Percentiles rank a stretch among this genome's conserved stretches.
Evolutionary conservation across 306 rosid genomes (phyloP).

Genomic region (Ziziphus jujuba): DNA sequence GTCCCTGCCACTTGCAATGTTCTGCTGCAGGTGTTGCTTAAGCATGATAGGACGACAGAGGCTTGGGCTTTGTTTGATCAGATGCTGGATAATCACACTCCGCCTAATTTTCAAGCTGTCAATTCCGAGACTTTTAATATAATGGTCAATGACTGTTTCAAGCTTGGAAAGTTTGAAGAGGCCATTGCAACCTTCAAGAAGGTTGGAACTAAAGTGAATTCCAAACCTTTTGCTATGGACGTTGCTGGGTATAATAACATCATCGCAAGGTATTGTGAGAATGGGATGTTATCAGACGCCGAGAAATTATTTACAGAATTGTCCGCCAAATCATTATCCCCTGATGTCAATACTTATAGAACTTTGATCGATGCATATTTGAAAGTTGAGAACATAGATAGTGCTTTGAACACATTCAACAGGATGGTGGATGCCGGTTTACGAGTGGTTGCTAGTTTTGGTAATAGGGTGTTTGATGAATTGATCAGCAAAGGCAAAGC

Average conservation of each 20-base stretch:
- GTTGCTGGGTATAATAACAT: conserved; percentile 88
- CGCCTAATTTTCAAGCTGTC: conserved; percentile 83
- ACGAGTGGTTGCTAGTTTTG: conserved; percentile 82
- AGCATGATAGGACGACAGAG: conserved; percentile 49
- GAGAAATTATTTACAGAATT: conserved; percentile 66
- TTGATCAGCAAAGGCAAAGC: conserved; percentile 71
- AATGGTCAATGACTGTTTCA: conserved; percentile 87
- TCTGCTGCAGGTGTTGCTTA: conserved; percentile 70
- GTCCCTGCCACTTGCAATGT: conserved; percentile 89
- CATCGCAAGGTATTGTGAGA: conserved; percentile 72
- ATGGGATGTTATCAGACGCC: conserved; percentile 69
- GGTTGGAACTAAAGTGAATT: conserved; percentile 70
- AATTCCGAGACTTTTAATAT: conserved; percentile 82
- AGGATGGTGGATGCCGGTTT: conserved; percentile 87
- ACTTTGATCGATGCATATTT: conserved; percentile 76
- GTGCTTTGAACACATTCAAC: conserved; percentile 62
- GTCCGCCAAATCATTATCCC: conserved; percentile 74
- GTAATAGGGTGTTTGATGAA: conserved; percentile 68
- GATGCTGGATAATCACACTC: conserved; percentile 90
- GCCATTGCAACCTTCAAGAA: conserved; percentile 72
- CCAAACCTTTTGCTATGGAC: conserved; percentile 85
- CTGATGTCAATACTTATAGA: conserved; percentile 80
- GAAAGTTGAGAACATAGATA: conserved; percentile 62
- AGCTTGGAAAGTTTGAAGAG: conserved; percentile 50
- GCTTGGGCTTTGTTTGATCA: conserved; percentile 70